Conservation (phyloP, 2,329 filamentous ascomycete genomes). For the Aureobasidium sp. region DNA sequence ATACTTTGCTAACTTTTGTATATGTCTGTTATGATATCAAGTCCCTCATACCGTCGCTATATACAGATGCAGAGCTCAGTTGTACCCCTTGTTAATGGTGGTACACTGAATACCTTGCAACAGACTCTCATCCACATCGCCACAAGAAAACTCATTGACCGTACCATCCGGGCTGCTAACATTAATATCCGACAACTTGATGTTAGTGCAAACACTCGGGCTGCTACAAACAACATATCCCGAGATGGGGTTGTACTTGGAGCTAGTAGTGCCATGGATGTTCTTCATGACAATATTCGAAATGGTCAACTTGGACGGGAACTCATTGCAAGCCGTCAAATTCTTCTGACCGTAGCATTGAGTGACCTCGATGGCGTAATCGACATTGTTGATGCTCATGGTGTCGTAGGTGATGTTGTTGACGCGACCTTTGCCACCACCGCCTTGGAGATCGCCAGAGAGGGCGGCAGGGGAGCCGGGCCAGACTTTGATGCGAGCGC, state of each 20-base stretch:
- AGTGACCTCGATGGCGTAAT: constrained; percentile 57
- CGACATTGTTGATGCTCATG: constrained; percentile 53
- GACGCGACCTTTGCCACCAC: constrained; percentile 55
- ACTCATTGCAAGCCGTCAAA: constrained; percentile 51
- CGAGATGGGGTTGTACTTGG: constrained; percentile 34
- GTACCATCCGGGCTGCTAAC: constrained; percentile 22
- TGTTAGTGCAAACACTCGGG: constrained; percentile 42
- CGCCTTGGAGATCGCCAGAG: constrained; percentile 54
- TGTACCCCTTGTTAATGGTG: constrained; percentile 5
- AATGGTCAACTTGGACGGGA: constrained; percentile 49
- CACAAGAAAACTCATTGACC: constrained; percentile 25
- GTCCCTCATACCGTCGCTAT: neutral
- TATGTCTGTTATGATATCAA: neutral
- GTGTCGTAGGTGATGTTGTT: constrained; percentile 59
- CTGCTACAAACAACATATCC: constrained; percentile 39
- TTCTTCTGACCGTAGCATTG: constrained; percentile 59
- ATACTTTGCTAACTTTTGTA: neutral
- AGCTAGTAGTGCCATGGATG: constrained; percentile 47
- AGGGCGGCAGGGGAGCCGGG: constrained; percentile 49
- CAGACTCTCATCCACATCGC: constrained; percentile 24
- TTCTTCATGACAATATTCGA: constrained; percentile 49
- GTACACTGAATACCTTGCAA: constrained; percentile 25
- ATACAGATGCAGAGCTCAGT: neutral
- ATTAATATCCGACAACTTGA: constrained; percentile 29
- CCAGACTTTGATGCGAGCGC: constrained; percentile 68